phyloP scores from a whole-genome alignment of 768 basidiomycete genomes.

The Inosperma sp. region DNA sequence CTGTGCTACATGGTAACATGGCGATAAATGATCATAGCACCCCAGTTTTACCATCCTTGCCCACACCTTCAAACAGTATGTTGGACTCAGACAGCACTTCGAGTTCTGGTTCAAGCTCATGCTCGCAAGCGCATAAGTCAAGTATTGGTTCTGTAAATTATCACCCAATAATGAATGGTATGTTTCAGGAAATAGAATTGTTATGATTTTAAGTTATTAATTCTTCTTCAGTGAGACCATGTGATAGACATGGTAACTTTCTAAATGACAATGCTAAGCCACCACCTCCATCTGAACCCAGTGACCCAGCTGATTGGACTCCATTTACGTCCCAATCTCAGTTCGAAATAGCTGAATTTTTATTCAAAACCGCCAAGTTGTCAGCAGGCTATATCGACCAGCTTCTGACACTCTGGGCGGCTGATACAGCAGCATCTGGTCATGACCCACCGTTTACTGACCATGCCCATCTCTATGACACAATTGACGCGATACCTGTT shows the following conservation, averaged over 20 bases:
- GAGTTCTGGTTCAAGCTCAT: neutral
- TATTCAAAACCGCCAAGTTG: conserved; percentile 18
- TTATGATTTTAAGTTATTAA: neutral
- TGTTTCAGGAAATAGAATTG: neutral
- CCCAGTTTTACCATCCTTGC: neutral
- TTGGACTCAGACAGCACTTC: neutral
- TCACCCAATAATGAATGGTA: conserved; percentile 2
- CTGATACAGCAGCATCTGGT: conserved; percentile 2
- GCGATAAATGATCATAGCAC: neutral
- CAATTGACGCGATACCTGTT: conserved; percentile 33
- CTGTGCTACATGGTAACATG: neutral
- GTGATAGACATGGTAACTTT: conserved; percentile 6
- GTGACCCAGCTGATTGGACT: conserved; percentile 9
- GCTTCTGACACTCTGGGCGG: conserved; percentile 23
- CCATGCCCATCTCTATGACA: conserved; percentile 27
- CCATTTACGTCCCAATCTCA: conserved; percentile 14
- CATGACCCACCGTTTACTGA: conserved; percentile 28
- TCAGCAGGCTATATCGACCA: conserved; percentile 21
- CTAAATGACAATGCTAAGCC: conserved; percentile 1
- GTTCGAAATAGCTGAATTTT: conserved; percentile 19
- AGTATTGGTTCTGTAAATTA: neutral
- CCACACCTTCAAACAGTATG: neutral
- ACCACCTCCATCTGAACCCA: neutral
- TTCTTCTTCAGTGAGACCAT: conserved; percentile 3
- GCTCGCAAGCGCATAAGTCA: too few species aligned